These are phyloP conservation scores for Lasiosphaeria ovina DNA, from an alignment of 495 filamentous ascomycete genomes.

Conservation along the genomic window DNA sequence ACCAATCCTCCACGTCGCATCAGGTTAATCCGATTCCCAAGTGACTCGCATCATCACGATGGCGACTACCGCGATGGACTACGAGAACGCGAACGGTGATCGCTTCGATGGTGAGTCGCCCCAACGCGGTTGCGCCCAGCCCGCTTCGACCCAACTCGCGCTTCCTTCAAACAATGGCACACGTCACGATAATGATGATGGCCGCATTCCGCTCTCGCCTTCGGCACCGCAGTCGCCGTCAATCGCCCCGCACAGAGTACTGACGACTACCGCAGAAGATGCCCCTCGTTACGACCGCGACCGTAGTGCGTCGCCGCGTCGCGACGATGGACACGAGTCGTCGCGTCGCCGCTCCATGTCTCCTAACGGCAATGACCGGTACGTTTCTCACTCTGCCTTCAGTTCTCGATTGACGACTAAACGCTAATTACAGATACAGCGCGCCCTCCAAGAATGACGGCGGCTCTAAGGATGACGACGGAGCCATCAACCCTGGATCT, in stretches of 20 bases:
- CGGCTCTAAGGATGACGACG: constrained; percentile 66
- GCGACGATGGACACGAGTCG: constrained; percentile 64
- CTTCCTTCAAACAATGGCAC: neutral
- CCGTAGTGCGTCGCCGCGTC: constrained; percentile 91
- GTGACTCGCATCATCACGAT: constrained; percentile 32
- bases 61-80: constrained; percentile 68
- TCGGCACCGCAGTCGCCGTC: too few species aligned
- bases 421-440: constrained; percentile 8
- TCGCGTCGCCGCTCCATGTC: constrained; percentile 73
- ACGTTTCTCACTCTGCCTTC: constrained; percentile 35
- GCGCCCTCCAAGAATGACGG: constrained; percentile 32
- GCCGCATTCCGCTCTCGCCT: neutral
- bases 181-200: neutral
- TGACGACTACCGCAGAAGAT: constrained; percentile 55
- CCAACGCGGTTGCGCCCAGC: neutral
- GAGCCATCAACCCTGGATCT: constrained; percentile 84
- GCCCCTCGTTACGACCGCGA: constrained; percentile 71
- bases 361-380: constrained; percentile 70
- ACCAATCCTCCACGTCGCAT: neutral
- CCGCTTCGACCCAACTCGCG: neutral
- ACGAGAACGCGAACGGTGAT: constrained; percentile 77
- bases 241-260: neutral
- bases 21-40: neutral
- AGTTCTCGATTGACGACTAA: neutral
- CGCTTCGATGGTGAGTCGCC: constrained; percentile 75